These are phyloP conservation scores for Fusarium mundagurra DNA, from an alignment of 2,329 filamentous ascomycete species.

Conservation along the genomic window DNA sequence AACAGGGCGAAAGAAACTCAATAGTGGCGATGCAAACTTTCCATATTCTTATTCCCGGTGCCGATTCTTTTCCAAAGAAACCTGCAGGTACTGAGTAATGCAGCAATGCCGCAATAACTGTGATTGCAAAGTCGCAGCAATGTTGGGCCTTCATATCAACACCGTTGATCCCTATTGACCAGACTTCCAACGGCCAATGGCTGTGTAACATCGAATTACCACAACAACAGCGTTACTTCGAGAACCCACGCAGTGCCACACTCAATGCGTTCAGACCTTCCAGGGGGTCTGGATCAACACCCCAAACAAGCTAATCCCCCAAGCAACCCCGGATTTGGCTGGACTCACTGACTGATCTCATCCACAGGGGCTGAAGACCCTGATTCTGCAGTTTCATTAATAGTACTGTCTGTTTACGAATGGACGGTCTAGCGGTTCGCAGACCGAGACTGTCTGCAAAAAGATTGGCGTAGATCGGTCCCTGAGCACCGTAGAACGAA, in stretches of 20 bases:
- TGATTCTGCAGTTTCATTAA: background rate
- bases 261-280: background rate
- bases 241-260: background rate
- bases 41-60: constrained; percentile 4
- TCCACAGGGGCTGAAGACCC: constrained; percentile 15
- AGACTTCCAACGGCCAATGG: background rate
- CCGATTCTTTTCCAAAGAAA: background rate
- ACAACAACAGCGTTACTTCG: constrained; percentile 24
- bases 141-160: background rate
- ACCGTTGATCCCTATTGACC: background rate
- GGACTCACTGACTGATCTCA: constrained; percentile 13
- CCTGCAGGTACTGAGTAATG: background rate
- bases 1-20: background rate
- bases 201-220: constrained; percentile 7
- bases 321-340: constrained; percentile 28
- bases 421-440: background rate
- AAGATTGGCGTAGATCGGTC: constrained; percentile 1
- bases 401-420: background rate
- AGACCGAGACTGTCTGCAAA: background rate
- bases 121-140: background rate
- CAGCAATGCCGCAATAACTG: background rate
- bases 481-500: background rate
- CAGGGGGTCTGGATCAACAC: background rate
- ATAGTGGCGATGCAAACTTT: constrained; percentile 16
- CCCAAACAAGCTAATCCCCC: constrained; percentile 6